Percentiles rank a stretch among this genome's conserved stretches.
Conservation (phyloP, 345 rosid species). For the Anacardium occidentale region DNA sequence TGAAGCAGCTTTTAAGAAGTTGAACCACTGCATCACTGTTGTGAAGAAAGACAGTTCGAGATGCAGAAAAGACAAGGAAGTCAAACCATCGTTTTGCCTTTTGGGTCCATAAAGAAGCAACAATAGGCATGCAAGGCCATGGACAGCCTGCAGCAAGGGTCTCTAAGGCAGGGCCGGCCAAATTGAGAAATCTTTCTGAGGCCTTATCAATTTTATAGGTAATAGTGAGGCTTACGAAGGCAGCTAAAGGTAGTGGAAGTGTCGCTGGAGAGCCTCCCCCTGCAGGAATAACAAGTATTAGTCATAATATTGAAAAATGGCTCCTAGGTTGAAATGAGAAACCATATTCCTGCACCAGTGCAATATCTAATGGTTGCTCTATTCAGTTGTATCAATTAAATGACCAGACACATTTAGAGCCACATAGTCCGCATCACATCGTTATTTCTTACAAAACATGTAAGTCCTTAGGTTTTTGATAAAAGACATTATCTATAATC, state of each 20-base stretch:
- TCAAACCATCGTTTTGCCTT: slow-evolving; percentile 98
- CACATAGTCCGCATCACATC: no score
- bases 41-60: slow-evolving; percentile 92
- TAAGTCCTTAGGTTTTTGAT: no score
- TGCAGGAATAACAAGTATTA: slow-evolving; percentile 34
- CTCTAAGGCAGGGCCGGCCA: slow-evolving; percentile 87
- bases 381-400: no score
- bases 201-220: slow-evolving; percentile 86
- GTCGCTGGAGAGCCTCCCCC: slow-evolving; percentile 81
- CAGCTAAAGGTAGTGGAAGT: slow-evolving; percentile 94
- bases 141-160: slow-evolving; percentile 93
- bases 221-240: slow-evolving; percentile 93
- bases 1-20: slow-evolving; percentile 87
- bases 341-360: not conserved
- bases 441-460: no score
- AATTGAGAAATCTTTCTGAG: slow-evolving; percentile 75
- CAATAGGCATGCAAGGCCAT: slow-evolving; percentile 99
- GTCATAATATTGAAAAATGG: slow-evolving; percentile 8
- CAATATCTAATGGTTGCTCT: no score
- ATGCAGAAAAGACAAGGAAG: slow-evolving; percentile 91
- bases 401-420: no score
- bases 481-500: no score
- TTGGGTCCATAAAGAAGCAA: slow-evolving; percentile 92
- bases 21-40: slow-evolving; percentile 79
- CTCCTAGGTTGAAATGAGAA: not conserved